Evolutionary conservation across 2,329 filamentous ascomycete species (phyloP).

Genomic region (Sporothrix inflata): DNA sequence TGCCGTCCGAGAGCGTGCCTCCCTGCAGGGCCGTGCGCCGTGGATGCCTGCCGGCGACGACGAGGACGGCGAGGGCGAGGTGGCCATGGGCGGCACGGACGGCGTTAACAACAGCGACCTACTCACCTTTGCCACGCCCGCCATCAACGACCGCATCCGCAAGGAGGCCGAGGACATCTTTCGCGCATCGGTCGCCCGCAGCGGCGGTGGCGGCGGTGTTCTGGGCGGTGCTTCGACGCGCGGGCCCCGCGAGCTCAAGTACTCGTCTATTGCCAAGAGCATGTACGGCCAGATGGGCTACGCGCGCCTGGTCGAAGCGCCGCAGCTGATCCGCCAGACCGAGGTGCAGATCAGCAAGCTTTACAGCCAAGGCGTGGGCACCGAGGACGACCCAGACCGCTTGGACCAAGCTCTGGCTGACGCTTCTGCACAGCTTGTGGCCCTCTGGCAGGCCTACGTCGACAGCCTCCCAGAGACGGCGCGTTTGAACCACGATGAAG

Average conservation of each 20-base stretch:
- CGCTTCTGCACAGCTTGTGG: conserved; percentile 55
- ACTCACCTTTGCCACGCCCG: conserved; percentile 59
- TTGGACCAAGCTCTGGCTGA: conserved; percentile 61
- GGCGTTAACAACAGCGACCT: conserved; percentile 46
- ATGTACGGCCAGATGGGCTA: conserved; percentile 62
- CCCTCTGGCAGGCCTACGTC: conserved; percentile 60
- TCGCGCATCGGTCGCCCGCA: conserved; percentile 55
- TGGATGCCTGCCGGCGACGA: conserved; percentile 30
- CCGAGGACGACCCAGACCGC: conserved; percentile 58
- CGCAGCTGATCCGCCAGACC: conserved; percentile 72
- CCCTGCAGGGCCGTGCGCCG: conserved; percentile 24
- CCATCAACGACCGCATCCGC: conserved; percentile 54
- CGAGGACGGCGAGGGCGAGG: conserved; percentile 38
- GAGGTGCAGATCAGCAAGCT: conserved; percentile 70
- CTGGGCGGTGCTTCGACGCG: conserved; percentile 26
- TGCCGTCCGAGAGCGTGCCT: conserved; percentile 5
- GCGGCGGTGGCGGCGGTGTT: conserved; percentile 37
- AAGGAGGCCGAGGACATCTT: conserved; percentile 61
- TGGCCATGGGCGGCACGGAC: conserved; percentile 38
- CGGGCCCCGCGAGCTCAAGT: conserved; percentile 60
- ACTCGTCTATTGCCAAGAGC: conserved; percentile 72
- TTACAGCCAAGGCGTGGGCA: conserved; percentile 64
- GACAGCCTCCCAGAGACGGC: conserved; percentile 45
- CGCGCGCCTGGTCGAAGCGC: conserved; percentile 68
- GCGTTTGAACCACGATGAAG: conserved; percentile 50